Base-by-base conservation (phyloP, 768 basidiomycete genomes). In the Polyporus arcularius region DNA sequence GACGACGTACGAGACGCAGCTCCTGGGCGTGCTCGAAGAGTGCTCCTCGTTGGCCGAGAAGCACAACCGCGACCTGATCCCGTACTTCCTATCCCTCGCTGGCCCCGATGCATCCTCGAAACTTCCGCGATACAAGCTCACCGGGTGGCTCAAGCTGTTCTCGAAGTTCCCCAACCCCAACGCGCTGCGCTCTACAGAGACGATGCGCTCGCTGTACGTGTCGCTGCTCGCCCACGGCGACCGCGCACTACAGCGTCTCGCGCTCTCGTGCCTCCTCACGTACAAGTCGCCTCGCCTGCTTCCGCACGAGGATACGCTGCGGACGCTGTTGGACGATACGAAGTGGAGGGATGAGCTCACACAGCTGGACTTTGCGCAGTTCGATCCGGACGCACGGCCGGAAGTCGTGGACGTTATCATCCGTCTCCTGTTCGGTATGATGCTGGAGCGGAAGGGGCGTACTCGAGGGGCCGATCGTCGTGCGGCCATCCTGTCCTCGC, bases 91-190 rank as follows among this genome's bases (percentile, higher is more conserved):
- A 40, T 71, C 65, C 52, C 73, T 59, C 67, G 79, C 76, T 35
- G 76, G 76, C 14, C 73, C 79, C n/a, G 72, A 76, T 52, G 70
- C 76, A 16, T 60, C 72, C 4, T 68, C 77, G 4, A 80, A 77
- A 47, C 72, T 90, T 7, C 74, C 85, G 5, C 86, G 85, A 45
- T 73, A 79, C 31, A 89, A 87, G 69, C 82, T 97, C 10, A 75
- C 75, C 15, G 79, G 84, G 0, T 98, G 92, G 87, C 84, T 98
- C 30, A 83, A 83, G 18, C 80, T 98, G 11, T 92, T 98, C 73
- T 82, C 91, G 52, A 96, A 95, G 71, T 92, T 99, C 71, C 77
- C 78, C 66, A 98, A 98, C 69, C 96, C 96, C n/a, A 96, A 93
- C 75, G 92, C 94, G 0, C 77, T 96, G 2, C 82, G 86, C 69